Evolutionary conservation across 1,284 basidiomycete species (phyloP), one percentile per base, ranked within the genome.

Genomic region (Fomitopsis schrenkii): DNA sequence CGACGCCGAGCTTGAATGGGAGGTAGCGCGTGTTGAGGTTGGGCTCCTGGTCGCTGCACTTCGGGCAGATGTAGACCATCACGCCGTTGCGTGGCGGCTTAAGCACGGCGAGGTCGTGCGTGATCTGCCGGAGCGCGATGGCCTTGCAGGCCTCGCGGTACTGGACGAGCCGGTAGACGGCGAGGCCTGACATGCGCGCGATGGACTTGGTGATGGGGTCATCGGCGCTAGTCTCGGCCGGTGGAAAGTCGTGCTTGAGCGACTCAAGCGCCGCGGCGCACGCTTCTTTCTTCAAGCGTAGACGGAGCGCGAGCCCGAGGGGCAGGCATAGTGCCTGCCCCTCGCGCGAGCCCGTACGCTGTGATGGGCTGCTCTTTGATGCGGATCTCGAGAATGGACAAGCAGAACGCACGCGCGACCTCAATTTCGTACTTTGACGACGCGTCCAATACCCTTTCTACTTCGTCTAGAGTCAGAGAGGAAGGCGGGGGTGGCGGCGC

Each of bases 71-170:
- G 52, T 54, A 54, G 8, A 54, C 52, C 52, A 54, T 54, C 19
- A 54, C 52, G 52, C 52, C 52, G 52, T 54, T 54, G n/a, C 52
- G 52, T 19, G 52, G 52, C 10, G 52, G 52, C 52, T 54, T 54
- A 17, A 54, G 52, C 35, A 54, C 52, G 22, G 52, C 19, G 19
- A 54, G 52, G n/a, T 54, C 52, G 35, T 54, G 52, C 7, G 52
- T 54, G n/a, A 54, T 9, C 52, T 54, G 52, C 33, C 52, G 52
- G 35, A 54, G 35, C 19, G 52, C 52, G 35, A 54, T 15, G 2
- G 52, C 17, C 35, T 38, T 54, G 35, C 52, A 54, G 15, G 52
- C 33, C 19, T 54, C 52, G 35, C 52, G 52, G 52, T 54, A 54
- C n/a, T 54, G 52, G 12, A 54, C 19, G 35, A 54, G 52, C n/a